phyloP scores from a whole-genome alignment of 768 basidiomycete species.

The Kwoniella sp. region DNA sequence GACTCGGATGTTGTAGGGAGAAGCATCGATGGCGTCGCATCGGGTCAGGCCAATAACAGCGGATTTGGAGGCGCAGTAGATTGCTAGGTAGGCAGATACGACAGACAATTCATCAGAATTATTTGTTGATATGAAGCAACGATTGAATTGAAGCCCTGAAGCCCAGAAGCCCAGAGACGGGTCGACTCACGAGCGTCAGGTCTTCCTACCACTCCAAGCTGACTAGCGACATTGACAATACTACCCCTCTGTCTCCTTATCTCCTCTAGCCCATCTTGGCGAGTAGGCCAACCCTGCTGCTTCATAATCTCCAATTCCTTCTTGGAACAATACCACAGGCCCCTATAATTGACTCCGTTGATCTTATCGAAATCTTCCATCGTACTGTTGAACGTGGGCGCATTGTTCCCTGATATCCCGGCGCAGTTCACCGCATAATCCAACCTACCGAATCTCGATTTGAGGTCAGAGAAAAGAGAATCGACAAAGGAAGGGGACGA shows the following conservation, averaged over 20 bases:
- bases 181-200: constrained; percentile 37
- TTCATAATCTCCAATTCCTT: constrained; percentile 41
- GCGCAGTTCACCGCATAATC: constrained; percentile 43
- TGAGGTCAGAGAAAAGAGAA: constrained; percentile 23
- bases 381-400: constrained; percentile 24
- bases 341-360: constrained; percentile 39
- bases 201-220: constrained; percentile 37
- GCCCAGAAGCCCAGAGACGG: too few relatives aligned
- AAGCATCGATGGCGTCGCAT: constrained; percentile 37
- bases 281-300: constrained; percentile 18
- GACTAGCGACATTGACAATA: constrained; percentile 44
- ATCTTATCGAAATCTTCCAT: constrained; percentile 42
- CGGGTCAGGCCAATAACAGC: constrained; percentile 39
- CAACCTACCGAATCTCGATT: constrained; percentile 26
- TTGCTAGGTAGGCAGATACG: constrained; percentile 21
- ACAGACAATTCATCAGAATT: too few relatives aligned
- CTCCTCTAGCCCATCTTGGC: constrained; percentile 2
- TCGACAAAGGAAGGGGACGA: constrained; percentile 28
- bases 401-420: constrained; percentile 31
- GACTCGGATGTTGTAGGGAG: constrained; percentile 30
- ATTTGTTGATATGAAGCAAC: too few relatives aligned
- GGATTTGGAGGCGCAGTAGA: constrained; percentile 38
- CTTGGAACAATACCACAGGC: constrained; percentile 37
- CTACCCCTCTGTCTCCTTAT: constrained; percentile 31
- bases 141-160: too few relatives aligned